Conservation (phyloP, 2,329 filamentous ascomycete genomes). For the Colletotrichum kahawae region DNA sequence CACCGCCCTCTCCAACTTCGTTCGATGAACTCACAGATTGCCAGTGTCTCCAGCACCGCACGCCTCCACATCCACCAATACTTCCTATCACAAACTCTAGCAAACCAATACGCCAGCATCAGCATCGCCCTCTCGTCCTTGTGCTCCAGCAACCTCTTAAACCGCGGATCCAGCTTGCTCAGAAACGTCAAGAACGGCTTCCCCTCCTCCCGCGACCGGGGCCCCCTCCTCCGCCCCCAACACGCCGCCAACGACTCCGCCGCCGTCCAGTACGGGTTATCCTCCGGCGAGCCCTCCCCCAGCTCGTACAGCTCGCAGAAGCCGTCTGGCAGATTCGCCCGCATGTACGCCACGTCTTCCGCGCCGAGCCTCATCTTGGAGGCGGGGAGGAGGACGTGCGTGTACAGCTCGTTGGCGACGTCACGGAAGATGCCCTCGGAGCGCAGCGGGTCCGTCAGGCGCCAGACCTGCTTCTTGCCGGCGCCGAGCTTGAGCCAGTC, state of each 20-base stretch:
- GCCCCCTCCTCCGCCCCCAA: neutral
- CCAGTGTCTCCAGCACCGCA: slow-evolving; percentile 51
- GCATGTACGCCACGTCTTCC: slow-evolving; percentile 20
- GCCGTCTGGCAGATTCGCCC: slow-evolving; percentile 31
- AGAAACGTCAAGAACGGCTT: slow-evolving; percentile 53
- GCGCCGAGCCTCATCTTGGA: slow-evolving; percentile 14
- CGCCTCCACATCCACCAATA: slow-evolving; percentile 55
- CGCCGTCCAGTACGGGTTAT: slow-evolving; percentile 37
- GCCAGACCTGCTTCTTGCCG: slow-evolving; percentile 60
- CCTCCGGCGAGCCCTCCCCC: slow-evolving; percentile 21
- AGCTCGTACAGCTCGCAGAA: slow-evolving; percentile 35
- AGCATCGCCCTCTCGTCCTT: slow-evolving; percentile 61
- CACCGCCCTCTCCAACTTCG: neutral
- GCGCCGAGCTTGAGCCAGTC: slow-evolving; percentile 64
- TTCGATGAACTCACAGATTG: slow-evolving; percentile 48
- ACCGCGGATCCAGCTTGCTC: slow-evolving; percentile 46
- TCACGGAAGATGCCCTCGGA: slow-evolving; percentile 51
- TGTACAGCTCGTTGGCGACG: slow-evolving; percentile 23
- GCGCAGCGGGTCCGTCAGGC: slow-evolving; percentile 52
- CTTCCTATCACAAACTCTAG: slow-evolving; percentile 44
- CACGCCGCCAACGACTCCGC: slow-evolving; percentile 20
- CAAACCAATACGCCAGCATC: slow-evolving; percentile 63
- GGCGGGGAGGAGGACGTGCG: slow-evolving; percentile 14
- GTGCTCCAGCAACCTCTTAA: slow-evolving; percentile 45
- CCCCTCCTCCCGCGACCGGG: slow-evolving; percentile 23